These are phyloP conservation scores for Fusarium haematococcum DNA, from an alignment of 2,329 filamentous ascomycete genomes.

Conservation along the genomic window DNA sequence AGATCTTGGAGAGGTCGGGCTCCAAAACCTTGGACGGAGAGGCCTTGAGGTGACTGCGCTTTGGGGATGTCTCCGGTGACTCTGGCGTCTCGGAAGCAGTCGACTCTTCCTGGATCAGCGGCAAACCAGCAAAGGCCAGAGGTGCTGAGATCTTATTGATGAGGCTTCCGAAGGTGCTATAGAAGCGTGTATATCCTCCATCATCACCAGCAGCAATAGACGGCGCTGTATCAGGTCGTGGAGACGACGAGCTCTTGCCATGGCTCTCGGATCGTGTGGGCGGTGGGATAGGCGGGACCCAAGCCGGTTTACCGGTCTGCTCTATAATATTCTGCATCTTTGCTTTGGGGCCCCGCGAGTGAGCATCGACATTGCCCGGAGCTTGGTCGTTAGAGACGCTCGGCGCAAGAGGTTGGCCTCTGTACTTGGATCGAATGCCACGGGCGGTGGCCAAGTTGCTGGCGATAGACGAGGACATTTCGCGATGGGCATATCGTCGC, in stretches of 20 bases:
- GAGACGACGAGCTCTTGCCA: slow-evolving; percentile 41
- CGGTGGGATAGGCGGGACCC: slow-evolving; percentile 58
- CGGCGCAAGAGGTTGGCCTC: slow-evolving; percentile 76
- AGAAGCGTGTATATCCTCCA: slow-evolving; percentile 90
- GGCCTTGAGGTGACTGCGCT: slow-evolving; percentile 52
- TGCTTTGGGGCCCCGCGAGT: slow-evolving; percentile 61
- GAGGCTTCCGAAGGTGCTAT: slow-evolving; percentile 88
- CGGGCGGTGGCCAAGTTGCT: slow-evolving; percentile 88
- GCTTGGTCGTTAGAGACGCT: slow-evolving; percentile 80
- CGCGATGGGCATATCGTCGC: slow-evolving; percentile 69
- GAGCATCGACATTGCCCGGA: slow-evolving; percentile 74
- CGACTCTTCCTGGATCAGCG: slow-evolving; percentile 71
- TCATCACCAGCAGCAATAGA: slow-evolving; percentile 59
- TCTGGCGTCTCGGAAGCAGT: slow-evolving; percentile 45
- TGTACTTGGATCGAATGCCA: slow-evolving; percentile 76
- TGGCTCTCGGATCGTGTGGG: slow-evolving; percentile 41
- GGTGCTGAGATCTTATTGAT: slow-evolving; percentile 91
- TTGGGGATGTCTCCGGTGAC: slow-evolving; percentile 53
- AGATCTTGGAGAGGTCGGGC: slow-evolving; percentile 84
- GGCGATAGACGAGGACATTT: slow-evolving; percentile 84
- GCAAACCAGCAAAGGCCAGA: slow-evolving; percentile 91
- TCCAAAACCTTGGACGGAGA: slow-evolving; percentile 44
- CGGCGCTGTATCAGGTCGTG: slow-evolving; percentile 41
- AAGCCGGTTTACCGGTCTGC: slow-evolving; percentile 63
- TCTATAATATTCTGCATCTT: slow-evolving; percentile 70